phyloP scores from a whole-genome alignment of 768 basidiomycete species.

The Gloeopeniophorella convolvens region DNA sequence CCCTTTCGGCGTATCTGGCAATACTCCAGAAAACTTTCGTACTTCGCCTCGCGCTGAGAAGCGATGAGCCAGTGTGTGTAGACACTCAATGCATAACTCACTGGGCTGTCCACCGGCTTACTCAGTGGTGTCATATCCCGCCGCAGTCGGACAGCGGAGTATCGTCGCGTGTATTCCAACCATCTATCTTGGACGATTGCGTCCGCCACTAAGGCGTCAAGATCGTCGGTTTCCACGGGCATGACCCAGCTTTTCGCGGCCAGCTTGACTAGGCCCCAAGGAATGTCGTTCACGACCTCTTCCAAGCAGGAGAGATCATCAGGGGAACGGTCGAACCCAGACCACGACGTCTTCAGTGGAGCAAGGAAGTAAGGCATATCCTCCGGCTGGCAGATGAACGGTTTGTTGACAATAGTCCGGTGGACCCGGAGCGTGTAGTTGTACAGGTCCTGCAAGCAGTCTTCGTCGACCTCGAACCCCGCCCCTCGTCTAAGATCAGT shows the following conservation, averaged over 20 bases:
- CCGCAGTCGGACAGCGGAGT: conserved; percentile 49
- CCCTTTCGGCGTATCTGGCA: conserved; percentile 55
- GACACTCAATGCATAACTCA: conserved; percentile 30
- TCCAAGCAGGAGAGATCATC: conserved; percentile 26
- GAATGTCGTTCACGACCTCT: conserved; percentile 42
- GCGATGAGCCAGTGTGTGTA: conserved; percentile 4
- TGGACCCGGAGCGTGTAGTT: conserved; percentile 59
- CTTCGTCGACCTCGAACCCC: conserved; percentile 43
- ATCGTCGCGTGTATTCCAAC: conserved; percentile 72
- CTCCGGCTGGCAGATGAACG: conserved; percentile 47
- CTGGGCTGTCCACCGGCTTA: conserved; percentile 57
- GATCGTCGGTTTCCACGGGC: conserved; percentile 36
- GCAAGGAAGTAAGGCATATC: conserved; percentile 62
- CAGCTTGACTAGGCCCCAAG: conserved; percentile 55
- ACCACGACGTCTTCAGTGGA: conserved; percentile 44
- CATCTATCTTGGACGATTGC: conserved; percentile 69
- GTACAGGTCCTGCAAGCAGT: conserved; percentile 43
- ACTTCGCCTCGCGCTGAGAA: conserved; percentile 53
- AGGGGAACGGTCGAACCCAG: conserved; percentile 20
- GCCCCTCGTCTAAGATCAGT: conserved; percentile 42
- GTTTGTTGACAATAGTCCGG: conserved; percentile 61
- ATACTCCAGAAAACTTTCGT: conserved; percentile 57
- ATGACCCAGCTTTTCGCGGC: conserved; percentile 48
- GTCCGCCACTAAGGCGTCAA: conserved; percentile 37
- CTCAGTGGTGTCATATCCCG: conserved; percentile 68